These are phyloP conservation scores for Dictyostelium firmibasis DNA, from an alignment of 78 protist genomes.

Conservation along the genomic window DNA sequence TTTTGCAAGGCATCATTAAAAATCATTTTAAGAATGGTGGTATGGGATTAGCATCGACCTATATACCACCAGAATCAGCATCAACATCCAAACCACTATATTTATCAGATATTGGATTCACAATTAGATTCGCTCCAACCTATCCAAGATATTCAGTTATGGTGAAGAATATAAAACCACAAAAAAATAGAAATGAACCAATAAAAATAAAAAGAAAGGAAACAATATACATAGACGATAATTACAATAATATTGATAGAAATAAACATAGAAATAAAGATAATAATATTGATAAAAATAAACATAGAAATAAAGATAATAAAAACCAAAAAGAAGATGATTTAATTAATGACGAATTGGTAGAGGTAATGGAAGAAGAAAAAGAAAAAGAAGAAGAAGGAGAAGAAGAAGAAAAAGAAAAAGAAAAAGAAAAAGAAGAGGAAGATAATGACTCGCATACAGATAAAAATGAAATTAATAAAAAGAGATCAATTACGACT, in stretches of 20 bases:
- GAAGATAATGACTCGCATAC: not conserved
- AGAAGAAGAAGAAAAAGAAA: not conserved
- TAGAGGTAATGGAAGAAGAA: too few relatives aligned
- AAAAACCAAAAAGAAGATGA: not conserved
- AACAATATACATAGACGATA: not conserved
- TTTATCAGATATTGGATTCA: not conserved
- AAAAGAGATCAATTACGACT: not conserved
- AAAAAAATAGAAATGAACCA: not conserved
- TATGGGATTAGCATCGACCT: not conserved
- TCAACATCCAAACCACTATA: slow-evolving; percentile 2
- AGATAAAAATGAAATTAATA: not conserved
- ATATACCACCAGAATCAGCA: slow-evolving; percentile 6
- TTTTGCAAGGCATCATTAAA: not conserved
- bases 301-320: slow-evolving; percentile 3
- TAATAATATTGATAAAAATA: not conserved
- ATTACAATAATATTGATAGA: not conserved
- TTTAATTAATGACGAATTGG: too few relatives aligned
- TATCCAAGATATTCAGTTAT: slow-evolving; percentile 33
- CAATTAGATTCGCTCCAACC: slow-evolving; percentile 40
- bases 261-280: not conserved
- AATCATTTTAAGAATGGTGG: not conserved
- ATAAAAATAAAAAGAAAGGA: not conserved
- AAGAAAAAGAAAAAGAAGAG: not conserved
- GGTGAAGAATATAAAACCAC: not conserved
- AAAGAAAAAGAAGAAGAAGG: not conserved